Evolutionary conservation across 2,329 filamentous ascomycete species (phyloP).

Genomic region (Alternaria ventricosa): DNA sequence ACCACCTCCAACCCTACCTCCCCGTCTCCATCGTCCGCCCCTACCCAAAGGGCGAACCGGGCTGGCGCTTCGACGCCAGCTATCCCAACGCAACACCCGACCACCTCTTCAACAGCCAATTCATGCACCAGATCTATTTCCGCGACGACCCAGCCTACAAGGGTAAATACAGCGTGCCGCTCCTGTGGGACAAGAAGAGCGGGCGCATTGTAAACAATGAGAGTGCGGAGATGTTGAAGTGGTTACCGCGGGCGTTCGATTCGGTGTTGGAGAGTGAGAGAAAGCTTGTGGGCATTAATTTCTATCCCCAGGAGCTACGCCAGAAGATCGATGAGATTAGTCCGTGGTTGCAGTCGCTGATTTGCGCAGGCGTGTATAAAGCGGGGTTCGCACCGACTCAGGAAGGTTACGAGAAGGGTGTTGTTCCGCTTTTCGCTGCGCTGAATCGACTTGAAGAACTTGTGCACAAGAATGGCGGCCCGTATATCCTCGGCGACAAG

Average conservation of each 20-base stretch:
- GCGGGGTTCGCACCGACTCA: slow-evolving; percentile 65
- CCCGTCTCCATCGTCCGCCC: slow-evolving; percentile 66
- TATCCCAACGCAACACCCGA: slow-evolving; percentile 68
- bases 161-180: slow-evolving; percentile 66
- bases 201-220: slow-evolving; percentile 67
- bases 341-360: slow-evolving; percentile 62
- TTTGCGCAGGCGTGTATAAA: slow-evolving; percentile 68
- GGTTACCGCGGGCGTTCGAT: slow-evolving; percentile 65
- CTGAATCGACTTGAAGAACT: slow-evolving; percentile 65
- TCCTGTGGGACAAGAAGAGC: slow-evolving; percentile 67
- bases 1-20: slow-evolving; percentile 62
- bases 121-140: slow-evolving; percentile 69
- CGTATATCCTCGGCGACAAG: slow-evolving; percentile 62
- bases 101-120: slow-evolving; percentile 63
- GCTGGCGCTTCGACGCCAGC: slow-evolving; percentile 65
- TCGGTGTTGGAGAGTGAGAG: slow-evolving; percentile 49
- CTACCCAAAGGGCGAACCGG: slow-evolving; percentile 70
- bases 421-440: slow-evolving; percentile 64
- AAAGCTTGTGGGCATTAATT: slow-evolving; percentile 44
- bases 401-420: slow-evolving; percentile 61
- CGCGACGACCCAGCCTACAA: slow-evolving; percentile 65
- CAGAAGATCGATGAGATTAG: slow-evolving; percentile 60
- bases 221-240: slow-evolving; percentile 63
- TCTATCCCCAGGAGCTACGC: slow-evolving; percentile 61
- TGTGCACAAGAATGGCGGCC: slow-evolving; percentile 55